Evolutionary conservation across 768 basidiomycete species (phyloP).

Genomic region (Sporobolomyces roseus): DNA sequence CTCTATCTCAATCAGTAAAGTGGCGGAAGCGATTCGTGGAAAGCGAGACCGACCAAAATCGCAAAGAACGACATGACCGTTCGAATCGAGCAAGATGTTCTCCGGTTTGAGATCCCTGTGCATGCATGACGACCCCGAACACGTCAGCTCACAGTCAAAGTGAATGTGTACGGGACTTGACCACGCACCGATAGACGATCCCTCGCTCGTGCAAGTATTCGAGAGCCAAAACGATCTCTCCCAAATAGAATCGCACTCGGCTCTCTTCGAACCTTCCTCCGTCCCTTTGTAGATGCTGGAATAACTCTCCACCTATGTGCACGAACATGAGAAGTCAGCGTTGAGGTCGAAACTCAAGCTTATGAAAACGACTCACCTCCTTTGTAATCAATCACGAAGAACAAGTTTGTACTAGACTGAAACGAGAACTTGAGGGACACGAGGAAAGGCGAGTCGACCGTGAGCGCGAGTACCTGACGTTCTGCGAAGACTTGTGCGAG

Average conservation of each 20-base stretch:
- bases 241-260: slow-evolving; percentile 84
- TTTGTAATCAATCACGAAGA: slow-evolving; percentile 41
- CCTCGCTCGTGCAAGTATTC: slow-evolving; percentile 94
- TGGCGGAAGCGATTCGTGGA: too few species aligned
- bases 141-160: neutral
- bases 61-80: slow-evolving; percentile 93
- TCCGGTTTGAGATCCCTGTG: slow-evolving; percentile 82
- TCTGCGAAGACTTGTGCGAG: slow-evolving; percentile 82
- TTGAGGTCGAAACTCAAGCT: neutral
- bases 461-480: slow-evolving; percentile 81
- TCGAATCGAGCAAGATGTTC: slow-evolving; percentile 93
- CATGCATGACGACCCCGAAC: too few species aligned
- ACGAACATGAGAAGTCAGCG: slow-evolving; percentile 64
- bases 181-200: slow-evolving; percentile 62
- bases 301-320: slow-evolving; percentile 95
- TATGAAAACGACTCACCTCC: slow-evolving; percentile 9
- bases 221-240: slow-evolving; percentile 85
- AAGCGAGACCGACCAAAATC: too few species aligned
- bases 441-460: slow-evolving; percentile 82
- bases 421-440: slow-evolving; percentile 85
- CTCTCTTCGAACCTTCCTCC: slow-evolving; percentile 95
- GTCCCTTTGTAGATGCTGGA: slow-evolving; percentile 95
- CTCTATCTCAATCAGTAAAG: too few species aligned
- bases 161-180: too few species aligned
- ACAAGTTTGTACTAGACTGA: slow-evolving; percentile 27